Percentiles rank a stretch among this genome's conserved stretches.
phyloP scores from a whole-genome alignment of 2,329 filamentous ascomycete species.

The Cytospora paraplurivora region DNA sequence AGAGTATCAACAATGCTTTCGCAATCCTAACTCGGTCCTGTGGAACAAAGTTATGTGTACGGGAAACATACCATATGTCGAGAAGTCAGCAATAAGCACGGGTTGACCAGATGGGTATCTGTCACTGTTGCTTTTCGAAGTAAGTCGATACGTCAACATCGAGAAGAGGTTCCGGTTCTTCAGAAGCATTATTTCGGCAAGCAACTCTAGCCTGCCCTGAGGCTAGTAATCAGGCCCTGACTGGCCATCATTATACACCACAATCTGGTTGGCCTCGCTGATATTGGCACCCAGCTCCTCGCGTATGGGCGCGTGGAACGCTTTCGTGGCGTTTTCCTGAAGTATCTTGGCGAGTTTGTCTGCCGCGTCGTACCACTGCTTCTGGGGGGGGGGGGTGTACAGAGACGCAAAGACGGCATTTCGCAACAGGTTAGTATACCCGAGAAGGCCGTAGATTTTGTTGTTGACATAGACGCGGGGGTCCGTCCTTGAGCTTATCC shows the following conservation, averaged over 20 bases:
- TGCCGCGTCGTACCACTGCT: constrained; percentile 40
- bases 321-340: constrained; percentile 42
- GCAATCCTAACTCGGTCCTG: constrained; percentile 41
- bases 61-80: constrained; percentile 32
- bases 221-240: constrained; percentile 40
- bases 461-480: constrained; percentile 46
- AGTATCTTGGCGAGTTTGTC: constrained; percentile 39
- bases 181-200: constrained; percentile 39
- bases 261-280: constrained; percentile 36
- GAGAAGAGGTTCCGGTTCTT: constrained; percentile 39
- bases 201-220: constrained; percentile 36
- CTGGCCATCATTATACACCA: constrained; percentile 37
- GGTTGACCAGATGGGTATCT: background rate
- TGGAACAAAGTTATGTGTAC: constrained; percentile 36
- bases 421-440: constrained; percentile 40
- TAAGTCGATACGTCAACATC: constrained; percentile 33
- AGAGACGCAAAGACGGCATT: constrained; percentile 43
- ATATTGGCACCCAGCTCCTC: constrained; percentile 27
- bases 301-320: constrained; percentile 39
- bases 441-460: constrained; percentile 42
- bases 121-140: constrained; percentile 37
- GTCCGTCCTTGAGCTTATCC: constrained; percentile 40
- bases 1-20: constrained; percentile 55
- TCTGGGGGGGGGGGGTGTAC: constrained; percentile 41
- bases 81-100: background rate